A percentile compares a stretch with the other conserved stretches of the same genome.
Evolutionary conservation across 352 stramenopile genomes (phyloP).

Genomic region (Phytophthora tubulina): DNA sequence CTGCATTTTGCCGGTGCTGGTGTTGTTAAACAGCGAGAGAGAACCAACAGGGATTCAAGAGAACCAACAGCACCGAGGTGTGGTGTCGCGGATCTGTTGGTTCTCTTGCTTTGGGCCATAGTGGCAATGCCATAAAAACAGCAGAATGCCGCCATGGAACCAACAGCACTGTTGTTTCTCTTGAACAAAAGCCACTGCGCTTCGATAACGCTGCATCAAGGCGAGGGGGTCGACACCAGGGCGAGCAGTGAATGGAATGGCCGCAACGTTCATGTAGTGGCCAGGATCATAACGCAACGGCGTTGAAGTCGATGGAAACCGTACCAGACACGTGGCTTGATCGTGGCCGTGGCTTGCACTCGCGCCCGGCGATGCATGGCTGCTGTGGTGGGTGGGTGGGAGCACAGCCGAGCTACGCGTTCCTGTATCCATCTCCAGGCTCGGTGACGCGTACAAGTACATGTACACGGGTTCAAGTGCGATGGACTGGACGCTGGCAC

Average conservation of each 20-base stretch:
- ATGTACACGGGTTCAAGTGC: neutral
- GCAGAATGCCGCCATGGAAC: slow-evolving; percentile 15
- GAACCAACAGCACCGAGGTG: slow-evolving; percentile 28
- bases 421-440: slow-evolving; percentile 8
- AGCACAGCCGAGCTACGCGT: slow-evolving; percentile 2
- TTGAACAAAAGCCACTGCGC: neutral
- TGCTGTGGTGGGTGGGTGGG: slow-evolving; percentile 1
- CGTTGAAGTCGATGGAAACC: no score
- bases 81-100: slow-evolving; percentile 23
- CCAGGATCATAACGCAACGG: neutral
- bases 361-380: slow-evolving; percentile 12
- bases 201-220: neutral
- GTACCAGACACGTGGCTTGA: neutral
- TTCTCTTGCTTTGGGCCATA: slow-evolving; percentile 24
- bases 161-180: slow-evolving; percentile 24
- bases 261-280: no score
- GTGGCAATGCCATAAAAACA: slow-evolving; percentile 28
- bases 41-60: slow-evolving; percentile 39
- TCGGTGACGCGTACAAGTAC: slow-evolving; percentile 14
- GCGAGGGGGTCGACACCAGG: no score
- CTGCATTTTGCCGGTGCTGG: slow-evolving; percentile 5
- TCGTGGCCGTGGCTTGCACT: slow-evolving; percentile 9
- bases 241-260: no score
- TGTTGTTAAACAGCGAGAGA: slow-evolving; percentile 42
- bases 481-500: neutral